Evolutionary conservation across 257 asterid species (phyloP), one percentile per base, ranked within the genome.

Genomic region (Eucommia ulmoides): DNA sequence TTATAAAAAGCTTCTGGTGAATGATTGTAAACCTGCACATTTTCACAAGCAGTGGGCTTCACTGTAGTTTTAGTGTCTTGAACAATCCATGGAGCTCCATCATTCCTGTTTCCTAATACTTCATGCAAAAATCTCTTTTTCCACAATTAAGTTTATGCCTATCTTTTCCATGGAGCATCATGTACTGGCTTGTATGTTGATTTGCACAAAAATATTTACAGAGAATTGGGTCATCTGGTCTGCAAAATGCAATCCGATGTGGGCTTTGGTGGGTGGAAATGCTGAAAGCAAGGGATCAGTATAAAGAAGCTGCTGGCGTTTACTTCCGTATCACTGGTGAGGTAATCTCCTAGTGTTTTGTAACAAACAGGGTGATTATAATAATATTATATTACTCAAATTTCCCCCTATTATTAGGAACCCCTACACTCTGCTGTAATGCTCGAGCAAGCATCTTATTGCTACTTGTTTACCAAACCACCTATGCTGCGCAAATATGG

Each of bases 221-320:
- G 99, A 86, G 79, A 75, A 60, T 76, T 47, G 93, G 97, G 45
- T 60, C 83, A 59, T 65, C 89, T 22, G 87, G 95, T 45, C 66
- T 78, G 62, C 66, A 74, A 64, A 79, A 86, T 42, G 94, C 86
- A 46, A 81, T 82, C 33, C 91, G 95, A 7, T 86, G 95, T 74
- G 99, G 99, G 61, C 93, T 91, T 49, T 91, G 99, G 99, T 91
- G 99, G 99, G 88, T 84, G 49, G 99, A 86, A 66, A 86, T 91
- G 93, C 69, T 86, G 60, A 91, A 83, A 75, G 88, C 84, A 33
- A 79, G 91, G 68, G 82, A 71, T 64, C 93, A 83, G 75, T 74
- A 73, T 65, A 91, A 79, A 69, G 99, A 91, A 41, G 99, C 99
- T 61, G 99, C 99, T 55, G 73, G 66, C 69, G 83, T 91, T 66